Evolutionary conservation across 2,329 filamentous ascomycete genomes (phyloP), one percentile per base, ranked within the genome.

Genomic region (Penicillium sp.): DNA sequence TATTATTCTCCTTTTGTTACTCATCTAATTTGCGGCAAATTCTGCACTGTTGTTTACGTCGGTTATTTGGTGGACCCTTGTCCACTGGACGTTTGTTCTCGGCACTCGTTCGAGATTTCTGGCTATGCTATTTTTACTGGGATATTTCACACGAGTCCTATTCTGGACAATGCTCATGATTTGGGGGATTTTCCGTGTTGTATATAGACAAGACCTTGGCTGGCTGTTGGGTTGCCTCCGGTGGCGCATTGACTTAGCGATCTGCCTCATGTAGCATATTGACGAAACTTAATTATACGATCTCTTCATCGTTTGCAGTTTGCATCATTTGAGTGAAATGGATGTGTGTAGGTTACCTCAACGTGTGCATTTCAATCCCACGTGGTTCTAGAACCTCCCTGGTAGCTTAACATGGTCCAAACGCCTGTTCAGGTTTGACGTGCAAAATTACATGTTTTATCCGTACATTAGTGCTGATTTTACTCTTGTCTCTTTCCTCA

Each of bases 121-220:
- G 41, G 41, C 43, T 48, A 11, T 43, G 41, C 31, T 41, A 40
- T 57, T 59, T 54, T 59, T 63, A 58, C 58, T 61, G 61, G 58
- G 63, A 61, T 49, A 47, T 54, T 45, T 62, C 55, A 58, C 50
- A 45, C 30, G n/a, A 31, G 42, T 46, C 41, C 37, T 29, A 48
- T 54, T 42, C 31, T 55, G 47, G 51, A 52, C 49, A 22, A 59
- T 49, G 48, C 50, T 61, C 56, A 61, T 61, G 57, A 61, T 54
- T 54, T 51, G 53, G 54, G 53, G 43, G 41, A 51, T 59, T 53
- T 31, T 31, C 41, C 28, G 39, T 56, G 57, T 64, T 69, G 64
- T 65, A 68, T 67, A 69, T 69, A 69, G 64, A 22, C 19, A 22
- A 22, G 19, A 69, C 59, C 50, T 60, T 59, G 39, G 57, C 55